Base-by-base conservation (phyloP, 257 asterid species). In the Euphrasia confusa region DNA sequence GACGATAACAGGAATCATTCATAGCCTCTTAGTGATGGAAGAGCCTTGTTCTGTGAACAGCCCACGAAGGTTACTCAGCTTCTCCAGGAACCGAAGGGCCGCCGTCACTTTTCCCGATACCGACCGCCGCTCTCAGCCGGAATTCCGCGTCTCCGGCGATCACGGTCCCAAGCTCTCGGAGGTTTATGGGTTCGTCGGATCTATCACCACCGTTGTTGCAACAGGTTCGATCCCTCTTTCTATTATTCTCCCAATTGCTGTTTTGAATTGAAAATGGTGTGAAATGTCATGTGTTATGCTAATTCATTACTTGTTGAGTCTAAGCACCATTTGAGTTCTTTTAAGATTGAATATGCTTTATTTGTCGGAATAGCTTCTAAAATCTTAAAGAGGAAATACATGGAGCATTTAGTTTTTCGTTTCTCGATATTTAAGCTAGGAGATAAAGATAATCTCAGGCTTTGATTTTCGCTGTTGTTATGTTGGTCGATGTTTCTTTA, bases 101-200 rank as follows among this genome's bases (percentile, higher is more conserved):
- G 75, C 72, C 6, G 65, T 77, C 39, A 71, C 79, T 44, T 71
- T 81, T 67, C 77, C 81, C 17, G 69, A 65, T 52, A 64, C 74
- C 63, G 83, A 78, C 67, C 73, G 76, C 63, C 87, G 73, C 21
- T 79, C 77, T 40, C 80, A 78, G 44, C 14, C 81, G 10, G 75
- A 67, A 52, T 72, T 73, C 58, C 73, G 76, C 39, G 64, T 74
- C 56, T 73, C 82, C 69, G 77, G 75, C 63, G 75, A 74, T 59
- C 82, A 78, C 15, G 82, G 79, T 0, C 95, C 92, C 62, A 92
- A 86, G 63, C 87, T 77, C 57, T 83, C 91, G 0, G 99, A 92
- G 80, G 97, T 92, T 65, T 92, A 92, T 70, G 55, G 55, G 26
- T 49, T 49, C 26, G 55, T 49, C 24, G 55, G 55, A 14, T 49